These are phyloP conservation scores for Candida koratica DNA, from an alignment of 805 yeast species.

Conservation along the genomic window DNA sequence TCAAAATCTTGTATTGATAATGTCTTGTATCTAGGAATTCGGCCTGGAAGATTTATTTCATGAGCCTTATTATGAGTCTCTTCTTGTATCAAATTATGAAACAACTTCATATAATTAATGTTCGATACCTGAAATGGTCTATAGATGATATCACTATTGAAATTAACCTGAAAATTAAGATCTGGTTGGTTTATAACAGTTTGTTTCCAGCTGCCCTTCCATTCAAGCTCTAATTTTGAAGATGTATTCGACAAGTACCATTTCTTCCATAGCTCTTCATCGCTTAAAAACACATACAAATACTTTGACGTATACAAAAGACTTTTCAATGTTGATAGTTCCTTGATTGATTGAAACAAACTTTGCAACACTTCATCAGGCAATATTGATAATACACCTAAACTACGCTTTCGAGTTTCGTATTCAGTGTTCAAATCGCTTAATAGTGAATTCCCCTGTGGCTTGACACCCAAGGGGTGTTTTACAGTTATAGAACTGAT, in stretches of 20 bases:
- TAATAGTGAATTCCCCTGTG: slow-evolving; percentile 64
- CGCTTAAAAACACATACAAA: slow-evolving; percentile 66
- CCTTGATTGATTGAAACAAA: slow-evolving; percentile 36
- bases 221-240: slow-evolving; percentile 21
- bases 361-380: slow-evolving; percentile 64
- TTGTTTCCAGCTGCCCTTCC: slow-evolving; percentile 83
- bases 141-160: slow-evolving; percentile 71
- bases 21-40: slow-evolving; percentile 54
- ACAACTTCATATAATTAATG: slow-evolving; percentile 51
- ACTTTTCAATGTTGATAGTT: slow-evolving; percentile 44
- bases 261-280: slow-evolving; percentile 80
- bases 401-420: slow-evolving; percentile 24
- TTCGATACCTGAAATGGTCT: slow-evolving; percentile 82
- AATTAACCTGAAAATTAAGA: slow-evolving; percentile 43
- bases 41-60: slow-evolving; percentile 24
- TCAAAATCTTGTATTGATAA: slow-evolving; percentile 48
- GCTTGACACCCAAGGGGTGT: slow-evolving; percentile 74
- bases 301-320: slow-evolving; percentile 61
- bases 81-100: slow-evolving; percentile 46
- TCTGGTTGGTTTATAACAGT: slow-evolving; percentile 51
- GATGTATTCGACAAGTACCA: slow-evolving; percentile 33
- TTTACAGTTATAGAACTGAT: slow-evolving; percentile 30
- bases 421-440: slow-evolving; percentile 15
- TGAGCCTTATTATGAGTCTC: slow-evolving; percentile 34
- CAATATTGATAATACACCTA: slow-evolving; percentile 53